phyloP scores from a whole-genome alignment of 306 rosid species.

The Vicia villosa region DNA sequence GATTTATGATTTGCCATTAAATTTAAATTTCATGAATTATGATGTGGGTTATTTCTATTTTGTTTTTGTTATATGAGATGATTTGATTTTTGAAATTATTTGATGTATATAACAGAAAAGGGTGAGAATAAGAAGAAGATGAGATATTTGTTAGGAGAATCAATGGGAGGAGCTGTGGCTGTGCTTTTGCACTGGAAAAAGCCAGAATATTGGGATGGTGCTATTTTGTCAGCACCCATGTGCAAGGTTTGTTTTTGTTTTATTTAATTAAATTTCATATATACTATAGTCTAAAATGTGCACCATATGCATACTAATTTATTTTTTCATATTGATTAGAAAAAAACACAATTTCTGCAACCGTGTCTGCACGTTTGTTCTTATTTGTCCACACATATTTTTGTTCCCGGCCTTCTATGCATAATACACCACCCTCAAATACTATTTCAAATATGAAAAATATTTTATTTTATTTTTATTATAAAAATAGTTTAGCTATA shows the following conservation, averaged over 20 bases:
- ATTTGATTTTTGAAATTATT: background rate
- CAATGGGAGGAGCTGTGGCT: slow-evolving; percentile 96
- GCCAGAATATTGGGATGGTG: slow-evolving; percentile 89
- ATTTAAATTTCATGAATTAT: too few relatives aligned
- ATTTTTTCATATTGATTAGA: background rate
- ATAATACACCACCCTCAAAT: background rate
- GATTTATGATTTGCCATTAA: too few relatives aligned
- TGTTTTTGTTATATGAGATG: too few relatives aligned
- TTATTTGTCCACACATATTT: background rate
- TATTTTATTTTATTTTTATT: too few relatives aligned
- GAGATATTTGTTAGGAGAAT: slow-evolving; percentile 83
- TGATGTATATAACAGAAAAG: slow-evolving; percentile 47
- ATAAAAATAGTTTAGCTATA: too few relatives aligned
- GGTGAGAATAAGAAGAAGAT: slow-evolving; percentile 57
- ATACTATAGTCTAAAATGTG: background rate
- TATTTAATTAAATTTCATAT: too few relatives aligned
- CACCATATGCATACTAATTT: background rate
- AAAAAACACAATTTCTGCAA: background rate
- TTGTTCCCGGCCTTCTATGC: background rate
- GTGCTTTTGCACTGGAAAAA: slow-evolving; percentile 62
- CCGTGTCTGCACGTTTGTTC: background rate
- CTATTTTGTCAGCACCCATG: slow-evolving; percentile 92
- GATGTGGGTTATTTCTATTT: too few relatives aligned
- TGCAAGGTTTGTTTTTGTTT: slow-evolving; percentile 59
- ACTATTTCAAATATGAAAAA: background rate